Percentiles rank a stretch among this genome's conserved stretches.
phyloP scores from a whole-genome alignment of 1,139 yeast genomes.

The Geotrichum candidum region DNA sequence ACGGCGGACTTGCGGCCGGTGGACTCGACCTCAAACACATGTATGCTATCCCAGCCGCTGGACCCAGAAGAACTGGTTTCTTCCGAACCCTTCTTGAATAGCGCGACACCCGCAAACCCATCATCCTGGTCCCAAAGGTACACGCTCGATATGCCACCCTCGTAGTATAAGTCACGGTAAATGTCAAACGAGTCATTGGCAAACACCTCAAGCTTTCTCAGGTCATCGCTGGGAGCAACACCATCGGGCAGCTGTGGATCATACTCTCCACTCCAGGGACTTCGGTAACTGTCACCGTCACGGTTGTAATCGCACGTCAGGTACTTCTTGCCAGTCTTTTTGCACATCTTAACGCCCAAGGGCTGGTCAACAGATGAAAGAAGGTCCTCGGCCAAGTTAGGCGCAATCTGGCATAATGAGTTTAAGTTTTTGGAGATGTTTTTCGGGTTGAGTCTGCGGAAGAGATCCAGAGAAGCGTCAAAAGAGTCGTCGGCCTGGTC shows the following conservation, averaged over 20 bases:
- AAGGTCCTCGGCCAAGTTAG: slow-evolving; percentile 82
- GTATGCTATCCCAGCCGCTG: slow-evolving; percentile 88
- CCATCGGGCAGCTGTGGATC: slow-evolving; percentile 60
- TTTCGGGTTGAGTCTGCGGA: slow-evolving; percentile 81
- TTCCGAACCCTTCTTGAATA: slow-evolving; percentile 57
- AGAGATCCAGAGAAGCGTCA: slow-evolving; percentile 82
- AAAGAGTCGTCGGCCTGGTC: slow-evolving; percentile 53
- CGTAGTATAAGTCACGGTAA: slow-evolving; percentile 89
- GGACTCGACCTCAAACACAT: slow-evolving; percentile 74
- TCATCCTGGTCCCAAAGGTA: slow-evolving; percentile 77
- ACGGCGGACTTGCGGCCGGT: slow-evolving; percentile 44
- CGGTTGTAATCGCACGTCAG: slow-evolving; percentile 91
- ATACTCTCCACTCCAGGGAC: slow-evolving; percentile 86
- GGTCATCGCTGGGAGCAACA: slow-evolving; percentile 61
- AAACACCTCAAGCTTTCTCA: slow-evolving; percentile 69
- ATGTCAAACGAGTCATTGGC: slow-evolving; percentile 91
- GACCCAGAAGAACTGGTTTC: slow-evolving; percentile 26
- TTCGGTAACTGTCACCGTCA: slow-evolving; percentile 86
- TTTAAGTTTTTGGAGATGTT: slow-evolving; percentile 56
- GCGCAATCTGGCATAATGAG: slow-evolving; percentile 66
- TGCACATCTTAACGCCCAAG: slow-evolving; percentile 53
- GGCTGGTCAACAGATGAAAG: slow-evolving; percentile 88
- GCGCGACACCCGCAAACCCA: slow-evolving; percentile 84
- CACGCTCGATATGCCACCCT: slow-evolving; percentile 87
- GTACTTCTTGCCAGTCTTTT: slow-evolving; percentile 56